Base-by-base conservation (phyloP, 2,329 filamentous ascomycete species). In the Colletotrichum nymphaeae region DNA sequence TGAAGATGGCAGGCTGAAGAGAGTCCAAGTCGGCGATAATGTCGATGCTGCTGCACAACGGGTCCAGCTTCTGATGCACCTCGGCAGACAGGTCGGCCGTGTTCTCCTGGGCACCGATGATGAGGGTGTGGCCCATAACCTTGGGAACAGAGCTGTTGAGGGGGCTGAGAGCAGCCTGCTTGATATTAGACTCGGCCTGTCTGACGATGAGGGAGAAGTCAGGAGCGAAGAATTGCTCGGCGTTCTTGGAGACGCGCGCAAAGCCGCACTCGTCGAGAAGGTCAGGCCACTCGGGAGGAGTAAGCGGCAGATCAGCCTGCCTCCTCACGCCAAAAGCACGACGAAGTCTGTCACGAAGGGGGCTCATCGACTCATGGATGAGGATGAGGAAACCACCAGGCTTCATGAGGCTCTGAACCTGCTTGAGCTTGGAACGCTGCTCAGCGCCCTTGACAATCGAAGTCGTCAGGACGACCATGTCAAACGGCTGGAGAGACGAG, bases 121-220 rank as follows among this genome's bases (percentile, higher is more conserved):
- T 71, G 8, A 85, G 71, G 6, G 84, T 75, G 19, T 77, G 75
- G 16, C 80, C 75, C 2, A 75, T 66, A 2, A 81, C 37, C 12
- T 28, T 37, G 5, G 63, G 22, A 1, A 52, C 53, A n/a, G 16
- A 19, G 49, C 55, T 63, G 26, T 11, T 64, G 60, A 8, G 77
- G 63, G 3, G 80, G 73, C 24, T 68, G 68, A 58, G 77, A 42
- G 28, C 42, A 6, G 73, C 26, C 8, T 69, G 57, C 67, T 81
- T 80, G 6, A 77, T 67, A 16, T 63, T 62, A 1, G 74, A 78
- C 19, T 77, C 76, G 19, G 81, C 76, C 63, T 85, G 84, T 11
- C 84, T 80, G 8, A 86, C 77, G 24, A 79, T 80, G n/a, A 86
- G 67, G 1, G 80, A 79, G 56, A 80, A 83, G 1, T 83, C 83